phyloP scores from a whole-genome alignment of 1,284 basidiomycete species.

The Cystobasidiaceae sp. region DNA sequence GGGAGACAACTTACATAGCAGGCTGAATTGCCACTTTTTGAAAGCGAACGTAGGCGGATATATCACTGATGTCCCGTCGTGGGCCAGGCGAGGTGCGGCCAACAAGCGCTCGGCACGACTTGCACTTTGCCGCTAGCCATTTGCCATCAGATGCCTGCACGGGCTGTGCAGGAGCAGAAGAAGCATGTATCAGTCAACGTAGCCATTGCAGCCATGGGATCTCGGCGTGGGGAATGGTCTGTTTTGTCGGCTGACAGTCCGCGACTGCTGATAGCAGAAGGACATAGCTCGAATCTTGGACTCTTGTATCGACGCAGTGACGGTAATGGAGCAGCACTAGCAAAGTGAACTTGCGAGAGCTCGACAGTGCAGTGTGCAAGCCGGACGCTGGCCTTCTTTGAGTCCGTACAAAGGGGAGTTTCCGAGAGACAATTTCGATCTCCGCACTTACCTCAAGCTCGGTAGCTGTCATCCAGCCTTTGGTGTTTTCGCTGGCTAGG shows the following conservation, averaged over 20 bases:
- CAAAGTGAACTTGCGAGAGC: slow-evolving; percentile 45
- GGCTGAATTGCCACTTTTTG: slow-evolving; percentile 39
- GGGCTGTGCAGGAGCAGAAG: background rate
- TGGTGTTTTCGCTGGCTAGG: slow-evolving; percentile 53
- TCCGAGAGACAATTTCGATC: background rate
- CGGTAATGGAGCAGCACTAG: slow-evolving; percentile 32
- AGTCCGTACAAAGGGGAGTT: slow-evolving; percentile 53
- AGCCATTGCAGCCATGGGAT: slow-evolving; percentile 7
- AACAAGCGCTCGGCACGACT: slow-evolving; percentile 34
- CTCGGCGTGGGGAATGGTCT: slow-evolving; percentile 2
- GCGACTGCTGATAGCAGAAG: background rate
- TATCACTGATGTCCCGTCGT: background rate
- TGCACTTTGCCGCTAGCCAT: slow-evolving; percentile 49
- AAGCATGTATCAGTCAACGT: slow-evolving; percentile 8
- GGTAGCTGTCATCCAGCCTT: slow-evolving; percentile 55
- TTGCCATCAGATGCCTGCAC: slow-evolving; percentile 10
- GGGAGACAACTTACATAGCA: background rate
- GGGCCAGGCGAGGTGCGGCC: slow-evolving; percentile 34
- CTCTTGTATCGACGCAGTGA: slow-evolving; percentile 40
- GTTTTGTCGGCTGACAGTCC: slow-evolving; percentile 7
- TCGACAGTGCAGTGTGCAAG: slow-evolving; percentile 31
- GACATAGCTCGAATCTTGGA: slow-evolving; percentile 33
- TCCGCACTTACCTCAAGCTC: slow-evolving; percentile 56
- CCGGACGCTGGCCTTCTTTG: slow-evolving; percentile 64
- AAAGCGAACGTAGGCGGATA: slow-evolving; percentile 33